Conservation (phyloP, 352 stramenopile species). For the Globisporangium middletonii region DNA sequence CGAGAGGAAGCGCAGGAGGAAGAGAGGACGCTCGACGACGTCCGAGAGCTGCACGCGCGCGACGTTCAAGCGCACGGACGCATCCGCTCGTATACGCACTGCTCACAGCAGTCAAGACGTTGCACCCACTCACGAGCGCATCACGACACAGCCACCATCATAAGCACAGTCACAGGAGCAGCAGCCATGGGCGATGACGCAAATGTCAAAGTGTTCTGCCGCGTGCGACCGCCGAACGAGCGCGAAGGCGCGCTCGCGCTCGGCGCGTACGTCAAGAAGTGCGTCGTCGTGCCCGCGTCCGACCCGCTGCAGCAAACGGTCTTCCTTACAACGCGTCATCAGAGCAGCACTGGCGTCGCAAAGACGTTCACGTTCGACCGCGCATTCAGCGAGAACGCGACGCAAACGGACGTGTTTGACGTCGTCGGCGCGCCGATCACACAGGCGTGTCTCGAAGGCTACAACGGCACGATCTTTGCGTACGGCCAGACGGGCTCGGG, state of each 20-base stretch:
- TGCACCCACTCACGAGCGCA: background rate
- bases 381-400: constrained; percentile 86
- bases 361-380: constrained; percentile 90
- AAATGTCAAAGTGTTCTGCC: constrained; percentile 86
- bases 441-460: constrained; percentile 65
- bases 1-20: background rate
- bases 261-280: constrained; percentile 48
- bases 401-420: constrained; percentile 91
- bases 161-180: background rate
- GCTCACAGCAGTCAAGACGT: background rate
- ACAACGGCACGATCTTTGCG: constrained; percentile 87
- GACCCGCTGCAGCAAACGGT: constrained; percentile 52
- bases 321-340: constrained; percentile 47
- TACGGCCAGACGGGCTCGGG: constrained; percentile 82
- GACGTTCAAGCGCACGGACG: background rate
- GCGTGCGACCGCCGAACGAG: constrained; percentile 77
- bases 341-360: constrained; percentile 8
- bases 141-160: background rate
- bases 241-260: constrained; percentile 35
- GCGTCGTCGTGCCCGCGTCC: constrained; percentile 38
- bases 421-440: constrained; percentile 81
- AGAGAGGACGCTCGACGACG: background rate
- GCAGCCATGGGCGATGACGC: constrained; percentile 33
- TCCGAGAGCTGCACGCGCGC: background rate
- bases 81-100: background rate